Conservation (phyloP, 495 filamentous ascomycete genomes). For the Xylaria acuta region DNA sequence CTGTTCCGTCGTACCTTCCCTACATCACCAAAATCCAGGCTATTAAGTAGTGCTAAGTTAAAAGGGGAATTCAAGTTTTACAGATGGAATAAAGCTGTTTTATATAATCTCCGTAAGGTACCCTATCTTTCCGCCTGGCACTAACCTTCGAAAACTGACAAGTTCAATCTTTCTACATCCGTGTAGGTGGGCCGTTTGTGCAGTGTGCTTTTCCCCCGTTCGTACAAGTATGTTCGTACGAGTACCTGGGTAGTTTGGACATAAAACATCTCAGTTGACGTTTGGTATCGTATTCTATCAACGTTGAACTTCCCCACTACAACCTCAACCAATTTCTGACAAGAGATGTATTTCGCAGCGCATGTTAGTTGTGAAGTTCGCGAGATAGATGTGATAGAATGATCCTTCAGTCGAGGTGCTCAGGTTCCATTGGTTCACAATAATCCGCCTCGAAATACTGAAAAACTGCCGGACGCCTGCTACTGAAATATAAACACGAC, state of each 20-base stretch:
- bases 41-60: no score
- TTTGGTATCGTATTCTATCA: not conserved
- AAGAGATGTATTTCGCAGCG: not conserved
- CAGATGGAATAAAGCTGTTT: no score
- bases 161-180: no score
- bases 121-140: no score
- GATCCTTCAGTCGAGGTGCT: not conserved
- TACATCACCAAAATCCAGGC: no score
- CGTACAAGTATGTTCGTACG: not conserved
- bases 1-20: no score
- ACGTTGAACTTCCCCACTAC: not conserved
- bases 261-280: not conserved
- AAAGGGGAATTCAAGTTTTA: no score
- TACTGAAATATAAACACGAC: not conserved
- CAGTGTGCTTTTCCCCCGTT: not conserved
- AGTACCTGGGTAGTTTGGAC: no score
- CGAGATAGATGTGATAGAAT: not conserved
- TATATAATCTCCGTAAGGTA: no score
- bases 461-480: conserved; percentile 9
- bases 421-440: not conserved
- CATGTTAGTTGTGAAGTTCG: not conserved
- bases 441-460: not conserved
- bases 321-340: not conserved
- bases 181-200: not conserved
- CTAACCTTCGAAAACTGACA: not conserved